phyloP scores from a whole-genome alignment of 2,329 filamentous ascomycete genomes.

The Aspergillus viridinutans region DNA sequence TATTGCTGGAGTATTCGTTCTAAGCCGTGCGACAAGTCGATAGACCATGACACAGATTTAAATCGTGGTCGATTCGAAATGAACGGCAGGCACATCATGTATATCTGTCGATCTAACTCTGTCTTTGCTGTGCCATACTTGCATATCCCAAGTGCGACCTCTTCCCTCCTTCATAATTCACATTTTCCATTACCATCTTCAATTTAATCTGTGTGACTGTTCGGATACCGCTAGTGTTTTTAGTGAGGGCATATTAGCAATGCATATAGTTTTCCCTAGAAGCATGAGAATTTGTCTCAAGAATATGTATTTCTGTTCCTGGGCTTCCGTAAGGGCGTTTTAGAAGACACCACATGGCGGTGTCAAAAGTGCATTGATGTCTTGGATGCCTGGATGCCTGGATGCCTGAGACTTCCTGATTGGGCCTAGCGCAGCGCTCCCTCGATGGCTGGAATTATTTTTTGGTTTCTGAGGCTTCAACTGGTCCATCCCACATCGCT shows the following conservation, averaged over 20 bases:
- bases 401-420: slow-evolving; percentile 7
- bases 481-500: slow-evolving; percentile 4
- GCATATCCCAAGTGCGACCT: not conserved
- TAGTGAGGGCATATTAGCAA: slow-evolving; percentile 15
- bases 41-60: slow-evolving; percentile 15
- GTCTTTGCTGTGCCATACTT: not conserved
- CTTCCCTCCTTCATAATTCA: slow-evolving; percentile 2
- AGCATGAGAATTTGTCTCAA: not conserved
- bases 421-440: slow-evolving; percentile 15
- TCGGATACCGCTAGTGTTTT: slow-evolving; percentile 22
- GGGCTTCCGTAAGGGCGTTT: too few relatives aligned
- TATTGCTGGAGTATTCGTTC: slow-evolving; percentile 87
- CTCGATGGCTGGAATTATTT: slow-evolving; percentile 13
- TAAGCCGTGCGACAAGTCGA: slow-evolving; percentile 62
- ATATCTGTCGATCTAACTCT: not conserved
- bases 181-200: slow-evolving; percentile 7
- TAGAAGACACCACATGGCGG: not conserved
- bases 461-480: slow-evolving; percentile 4
- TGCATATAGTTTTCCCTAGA: slow-evolving; percentile 18
- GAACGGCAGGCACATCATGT: not conserved
- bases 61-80: not conserved
- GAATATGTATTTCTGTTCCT: not conserved
- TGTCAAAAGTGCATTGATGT: too few relatives aligned
- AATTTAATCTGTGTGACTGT: slow-evolving; percentile 22
- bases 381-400: slow-evolving; percentile 9